Conservation (phyloP, 2,329 filamentous ascomycete genomes). For the Didymella exigua region DNA sequence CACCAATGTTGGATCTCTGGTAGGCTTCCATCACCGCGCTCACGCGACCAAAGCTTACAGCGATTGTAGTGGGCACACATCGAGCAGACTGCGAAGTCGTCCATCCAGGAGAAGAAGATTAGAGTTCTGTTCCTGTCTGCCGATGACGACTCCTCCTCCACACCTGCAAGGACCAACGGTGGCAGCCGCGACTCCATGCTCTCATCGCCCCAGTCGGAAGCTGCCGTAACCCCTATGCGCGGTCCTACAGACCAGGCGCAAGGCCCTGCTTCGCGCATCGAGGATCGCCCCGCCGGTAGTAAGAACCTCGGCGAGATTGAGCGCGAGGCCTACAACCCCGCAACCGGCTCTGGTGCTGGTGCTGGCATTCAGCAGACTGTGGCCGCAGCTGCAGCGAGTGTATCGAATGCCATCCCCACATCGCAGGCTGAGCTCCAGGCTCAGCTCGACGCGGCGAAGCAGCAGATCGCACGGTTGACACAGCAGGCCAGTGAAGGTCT, state of each 20-base stretch:
- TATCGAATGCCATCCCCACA: conserved; percentile 55
- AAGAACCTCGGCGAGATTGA: conserved; percentile 51
- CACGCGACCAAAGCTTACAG: conserved; percentile 17
- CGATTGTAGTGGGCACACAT: conserved; percentile 71
- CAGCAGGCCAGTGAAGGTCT: conserved; percentile 67
- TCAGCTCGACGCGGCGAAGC: conserved; percentile 77
- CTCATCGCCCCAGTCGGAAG: conserved; percentile 62
- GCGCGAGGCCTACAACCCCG: conserved; percentile 50
- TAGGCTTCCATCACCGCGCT: conserved; percentile 53
- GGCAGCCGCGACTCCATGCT: conserved; percentile 37
- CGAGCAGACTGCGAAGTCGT: conserved; percentile 74
- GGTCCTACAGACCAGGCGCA: conserved; percentile 36
- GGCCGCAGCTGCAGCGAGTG: conserved; percentile 55
- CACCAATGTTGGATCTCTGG: conserved; percentile 78
- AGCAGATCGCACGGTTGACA: conserved; percentile 71
- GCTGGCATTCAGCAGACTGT: conserved; percentile 47
- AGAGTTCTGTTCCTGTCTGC: conserved; percentile 82
- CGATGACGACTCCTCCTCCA: conserved; percentile 51
- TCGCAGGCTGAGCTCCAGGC: conserved; percentile 68
- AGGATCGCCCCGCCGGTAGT: conserved; percentile 47
- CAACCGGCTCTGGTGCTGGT: conserved; percentile 30
- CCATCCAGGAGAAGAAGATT: conserved; percentile 93
- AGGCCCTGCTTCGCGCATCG: conserved; percentile 47
- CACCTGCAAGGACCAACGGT: conserved; percentile 45
- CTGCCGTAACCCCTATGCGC: conserved; percentile 54